Evolutionary conservation across 805 yeast genomes (phyloP).

Genomic region (Lachancea meyersii): DNA sequence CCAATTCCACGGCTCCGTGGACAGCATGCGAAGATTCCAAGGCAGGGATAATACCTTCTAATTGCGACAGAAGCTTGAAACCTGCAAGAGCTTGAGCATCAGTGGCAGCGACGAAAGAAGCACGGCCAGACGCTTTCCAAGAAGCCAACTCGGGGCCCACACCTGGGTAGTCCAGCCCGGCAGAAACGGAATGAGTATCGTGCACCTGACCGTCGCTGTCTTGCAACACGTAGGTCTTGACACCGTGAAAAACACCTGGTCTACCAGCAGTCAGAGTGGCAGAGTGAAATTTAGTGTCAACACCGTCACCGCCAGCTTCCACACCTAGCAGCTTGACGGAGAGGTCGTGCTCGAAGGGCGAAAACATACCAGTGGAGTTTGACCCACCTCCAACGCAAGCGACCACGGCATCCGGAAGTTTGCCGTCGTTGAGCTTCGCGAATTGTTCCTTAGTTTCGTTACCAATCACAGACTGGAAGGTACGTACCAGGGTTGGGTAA

Average conservation of each 20-base stretch:
- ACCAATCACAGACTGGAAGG: slow-evolving; percentile 97
- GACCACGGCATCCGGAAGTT: slow-evolving; percentile 85
- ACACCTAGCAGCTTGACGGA: slow-evolving; percentile 82
- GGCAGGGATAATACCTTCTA: slow-evolving; percentile 98
- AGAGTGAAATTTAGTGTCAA: slow-evolving; percentile 81
- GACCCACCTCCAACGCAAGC: slow-evolving; percentile 99
- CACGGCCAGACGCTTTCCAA: slow-evolving; percentile 94
- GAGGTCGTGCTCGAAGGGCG: slow-evolving; percentile 80
- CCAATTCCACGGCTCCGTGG: slow-evolving; percentile 82
- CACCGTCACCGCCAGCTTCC: slow-evolving; percentile 98
- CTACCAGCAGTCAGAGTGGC: slow-evolving; percentile 93
- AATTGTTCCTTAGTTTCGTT: slow-evolving; percentile 90
- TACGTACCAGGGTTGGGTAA: slow-evolving; percentile 94
- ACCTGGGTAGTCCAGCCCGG: slow-evolving; percentile 98
- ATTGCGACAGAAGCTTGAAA: slow-evolving; percentile 78
- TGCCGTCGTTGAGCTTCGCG: slow-evolving; percentile 67
- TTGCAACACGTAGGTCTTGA: slow-evolving; percentile 87
- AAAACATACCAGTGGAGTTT: slow-evolving; percentile 91
- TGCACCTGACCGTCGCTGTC: slow-evolving; percentile 91
- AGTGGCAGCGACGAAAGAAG: slow-evolving; percentile 82
- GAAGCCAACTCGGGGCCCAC: slow-evolving; percentile 97
- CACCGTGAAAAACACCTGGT: slow-evolving; percentile 98
- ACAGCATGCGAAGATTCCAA: slow-evolving; percentile 96
- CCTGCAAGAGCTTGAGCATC: slow-evolving; percentile 95
- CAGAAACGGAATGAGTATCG: slow-evolving; percentile 96